These are phyloP conservation scores for Phytopythium ostracodes DNA, from an alignment of 352 stramenopile genomes.

Conservation along the genomic window DNA sequence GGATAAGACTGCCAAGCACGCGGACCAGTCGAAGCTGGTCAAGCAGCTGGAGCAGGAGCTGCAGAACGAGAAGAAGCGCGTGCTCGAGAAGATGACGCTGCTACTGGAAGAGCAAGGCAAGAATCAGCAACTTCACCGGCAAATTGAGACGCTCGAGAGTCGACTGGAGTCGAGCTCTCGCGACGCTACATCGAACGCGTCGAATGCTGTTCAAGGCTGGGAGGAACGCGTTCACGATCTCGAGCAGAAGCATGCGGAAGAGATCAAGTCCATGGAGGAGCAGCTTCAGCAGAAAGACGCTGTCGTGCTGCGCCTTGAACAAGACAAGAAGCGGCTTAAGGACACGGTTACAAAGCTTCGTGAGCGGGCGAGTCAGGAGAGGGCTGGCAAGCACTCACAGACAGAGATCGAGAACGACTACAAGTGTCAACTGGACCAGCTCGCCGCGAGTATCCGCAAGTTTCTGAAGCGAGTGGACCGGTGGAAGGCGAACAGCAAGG, in stretches of 20 bases:
- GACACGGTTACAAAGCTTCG: slow-evolving; percentile 20
- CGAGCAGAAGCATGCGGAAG: slow-evolving; percentile 24
- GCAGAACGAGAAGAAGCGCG: slow-evolving; percentile 64
- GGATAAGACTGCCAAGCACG: slow-evolving; percentile 4
- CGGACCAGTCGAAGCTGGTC: slow-evolving; percentile 8
- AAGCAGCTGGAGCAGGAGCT: slow-evolving; percentile 40
- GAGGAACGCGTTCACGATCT: slow-evolving; percentile 14
- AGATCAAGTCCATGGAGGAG: slow-evolving; percentile 23
- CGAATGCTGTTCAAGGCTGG: slow-evolving; percentile 13
- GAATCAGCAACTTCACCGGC: slow-evolving; percentile 46
- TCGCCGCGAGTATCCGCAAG: slow-evolving; percentile 32
- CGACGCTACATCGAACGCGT: slow-evolving; percentile 15
- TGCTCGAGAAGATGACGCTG: slow-evolving; percentile 66
- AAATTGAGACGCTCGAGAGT: slow-evolving; percentile 32
- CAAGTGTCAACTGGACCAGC: slow-evolving; percentile 33
- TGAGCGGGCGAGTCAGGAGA: slow-evolving; percentile 4
- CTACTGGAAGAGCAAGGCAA: slow-evolving; percentile 64
- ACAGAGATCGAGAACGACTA: slow-evolving; percentile 12
- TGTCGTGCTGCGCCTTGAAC: slow-evolving; percentile 24
- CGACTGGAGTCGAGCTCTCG: slow-evolving; percentile 27
- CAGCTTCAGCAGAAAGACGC: slow-evolving; percentile 29
- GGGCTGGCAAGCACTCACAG: slow-evolving; percentile 7
- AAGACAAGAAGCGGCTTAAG: slow-evolving; percentile 33
- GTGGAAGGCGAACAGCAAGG: slow-evolving; percentile 50
- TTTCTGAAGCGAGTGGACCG: slow-evolving; percentile 45